A percentile compares a stretch with the other conserved stretches of the same genome.
These are phyloP conservation scores for Ormosia emarginata DNA, from an alignment of 306 rosid genomes.

Conservation along the genomic window DNA sequence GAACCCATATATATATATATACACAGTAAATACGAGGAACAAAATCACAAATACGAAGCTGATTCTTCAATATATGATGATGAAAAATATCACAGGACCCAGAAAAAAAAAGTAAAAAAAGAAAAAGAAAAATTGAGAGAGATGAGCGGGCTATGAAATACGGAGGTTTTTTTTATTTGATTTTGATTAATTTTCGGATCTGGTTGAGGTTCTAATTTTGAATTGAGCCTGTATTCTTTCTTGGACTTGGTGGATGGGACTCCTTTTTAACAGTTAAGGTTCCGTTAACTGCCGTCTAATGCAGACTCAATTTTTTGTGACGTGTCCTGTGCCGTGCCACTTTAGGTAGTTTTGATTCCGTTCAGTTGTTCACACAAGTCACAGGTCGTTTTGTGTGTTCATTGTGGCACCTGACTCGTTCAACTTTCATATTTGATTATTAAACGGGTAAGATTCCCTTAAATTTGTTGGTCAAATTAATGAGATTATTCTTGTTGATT, in stretches of 20 bases:
- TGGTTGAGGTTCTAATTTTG: constrained; percentile 1
- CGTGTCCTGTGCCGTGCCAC: constrained; percentile 4
- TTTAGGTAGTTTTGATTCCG: constrained; percentile 12
- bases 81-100: not conserved
- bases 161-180: not conserved
- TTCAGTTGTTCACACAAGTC: not conserved
- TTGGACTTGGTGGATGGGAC: not conserved
- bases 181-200: not conserved
- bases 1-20: not conserved
- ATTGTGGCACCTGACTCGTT: not conserved
- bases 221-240: constrained; percentile 2
- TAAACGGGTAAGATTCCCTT: constrained; percentile 1
- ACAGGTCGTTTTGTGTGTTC: not conserved
- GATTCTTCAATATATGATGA: not conserved
- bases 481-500: not conserved
- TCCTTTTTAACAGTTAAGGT: not conserved
- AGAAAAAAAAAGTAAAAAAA: not conserved
- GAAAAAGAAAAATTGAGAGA: not conserved
- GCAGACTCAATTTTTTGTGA: not conserved
- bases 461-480: not conserved
- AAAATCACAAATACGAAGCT: not conserved
- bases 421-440: not conserved
- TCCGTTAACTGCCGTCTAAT: not conserved
- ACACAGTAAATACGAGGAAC: constrained; percentile 11
- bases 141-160: not conserved